Percentiles rank a stretch among this genome's conserved stretches.
These are phyloP conservation scores for Plasmodium falciparum DNA, from an alignment of 169 alveolate genomes.

Conservation along the genomic window DNA sequence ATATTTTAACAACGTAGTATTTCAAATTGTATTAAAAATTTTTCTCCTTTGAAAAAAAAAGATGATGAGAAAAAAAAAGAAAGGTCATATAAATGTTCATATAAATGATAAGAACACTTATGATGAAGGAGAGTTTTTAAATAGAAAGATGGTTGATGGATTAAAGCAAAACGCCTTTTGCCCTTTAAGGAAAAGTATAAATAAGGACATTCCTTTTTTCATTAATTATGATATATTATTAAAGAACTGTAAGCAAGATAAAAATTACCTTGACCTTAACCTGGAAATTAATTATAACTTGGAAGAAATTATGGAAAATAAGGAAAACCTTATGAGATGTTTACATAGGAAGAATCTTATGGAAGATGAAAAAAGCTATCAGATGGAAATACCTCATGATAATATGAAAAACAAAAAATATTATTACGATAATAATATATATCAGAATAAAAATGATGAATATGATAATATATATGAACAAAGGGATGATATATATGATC, in stretches of 20 bases:
- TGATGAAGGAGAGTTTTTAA: too few species aligned
- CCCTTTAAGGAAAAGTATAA: background rate
- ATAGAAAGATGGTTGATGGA: conserved; percentile 25
- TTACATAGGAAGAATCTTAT: background rate
- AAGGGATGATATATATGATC: background rate
- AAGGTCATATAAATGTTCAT: background rate
- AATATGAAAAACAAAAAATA: conserved; percentile 16
- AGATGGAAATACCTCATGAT: background rate
- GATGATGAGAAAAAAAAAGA: background rate
- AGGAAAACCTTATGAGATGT: conserved; percentile 39
- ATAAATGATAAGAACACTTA: too few species aligned
- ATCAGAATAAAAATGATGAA: background rate
- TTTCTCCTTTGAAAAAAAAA: background rate
- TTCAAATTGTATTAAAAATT: background rate
- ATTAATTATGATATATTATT: conserved; percentile 40
- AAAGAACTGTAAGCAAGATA: conserved; percentile 16
- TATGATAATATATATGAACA: background rate
- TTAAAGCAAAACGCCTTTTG: background rate
- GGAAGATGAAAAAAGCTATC: background rate
- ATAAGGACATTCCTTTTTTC: conserved; percentile 18
- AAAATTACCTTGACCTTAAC: conserved; percentile 44
- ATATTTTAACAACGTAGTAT: too few species aligned
- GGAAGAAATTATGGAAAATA: conserved; percentile 51
- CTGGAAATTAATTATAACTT: conserved; percentile 59
- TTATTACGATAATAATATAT: conserved; percentile 5